These are phyloP conservation scores for Prunus kanzakura DNA, from an alignment of 306 rosid species.

Conservation along the genomic window DNA sequence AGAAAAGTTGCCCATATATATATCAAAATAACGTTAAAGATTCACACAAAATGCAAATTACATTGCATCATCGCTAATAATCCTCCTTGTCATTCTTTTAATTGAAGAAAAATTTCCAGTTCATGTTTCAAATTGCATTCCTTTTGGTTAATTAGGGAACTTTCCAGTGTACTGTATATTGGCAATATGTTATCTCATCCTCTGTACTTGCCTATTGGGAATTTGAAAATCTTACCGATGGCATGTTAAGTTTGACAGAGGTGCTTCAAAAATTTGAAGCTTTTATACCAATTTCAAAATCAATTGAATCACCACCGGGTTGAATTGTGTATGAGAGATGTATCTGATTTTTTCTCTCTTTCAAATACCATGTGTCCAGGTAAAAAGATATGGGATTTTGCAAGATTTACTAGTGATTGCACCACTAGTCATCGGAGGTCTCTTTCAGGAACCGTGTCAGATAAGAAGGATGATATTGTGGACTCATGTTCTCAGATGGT, in stretches of 20 bases:
- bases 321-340: neutral
- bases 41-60: neutral
- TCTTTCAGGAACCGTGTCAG: conserved; percentile 52
- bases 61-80: neutral
- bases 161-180: neutral
- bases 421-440: conserved; percentile 50
- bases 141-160: neutral
- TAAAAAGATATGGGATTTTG: conserved; percentile 61
- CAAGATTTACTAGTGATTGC: conserved; percentile 73
- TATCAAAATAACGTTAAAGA: conserved; percentile 9
- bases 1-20: neutral
- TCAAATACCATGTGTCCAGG: conserved; percentile 40
- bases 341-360: neutral
- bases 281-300: neutral
- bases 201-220: neutral
- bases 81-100: neutral
- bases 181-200: neutral
- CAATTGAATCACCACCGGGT: neutral
- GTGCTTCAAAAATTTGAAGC: neutral
- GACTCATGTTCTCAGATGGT: conserved; percentile 86
- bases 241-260: neutral
- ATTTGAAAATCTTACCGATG: neutral
- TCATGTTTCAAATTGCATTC: neutral
- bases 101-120: too few relatives aligned
- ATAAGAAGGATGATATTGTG: conserved; percentile 69